Evolutionary conservation across 345 rosid species (phyloP), one percentile per base, ranked within the genome.

Genomic region (Salix suchowensis): DNA sequence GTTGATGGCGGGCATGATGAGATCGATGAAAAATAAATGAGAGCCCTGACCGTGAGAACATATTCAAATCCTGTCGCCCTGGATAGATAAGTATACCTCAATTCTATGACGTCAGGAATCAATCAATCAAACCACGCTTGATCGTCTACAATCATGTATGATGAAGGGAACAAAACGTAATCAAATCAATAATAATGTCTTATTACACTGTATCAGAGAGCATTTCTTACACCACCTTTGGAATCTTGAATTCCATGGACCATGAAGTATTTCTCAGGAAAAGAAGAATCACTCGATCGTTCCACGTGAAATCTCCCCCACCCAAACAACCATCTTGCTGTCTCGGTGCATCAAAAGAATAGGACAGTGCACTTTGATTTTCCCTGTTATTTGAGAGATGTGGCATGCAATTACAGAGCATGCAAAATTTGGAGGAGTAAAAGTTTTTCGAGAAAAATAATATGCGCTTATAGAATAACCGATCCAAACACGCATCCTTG

Each of bases 381-480:
- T n/a, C 10, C 7, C 62, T 39, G 58, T 26, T 39, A 16, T 28
- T 26, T 65, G 3, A 70, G 58, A 61, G 62, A 42, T 32, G 4
- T 42, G 52, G 71, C 74, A 74, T 61, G 52, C 81, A 10, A 55
- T 66, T 65, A 15, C 12, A 6, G 46, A 77, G 65, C 78, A 30
- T 68, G 70, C 55, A 78, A 66, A 73, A 58, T 72, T 52, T 48
- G 60, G 5, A 72, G 46, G 61, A 37, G 1, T 1, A 40, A 52
- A 50, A 30, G 28, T 61, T 10, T 54, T 28, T 7, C 32, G 2
- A 23, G 34, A 15, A 24, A 40, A 39, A 76, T 76, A 34, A 26
- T 48, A 61, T 36, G 64, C 50, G 16, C 68, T 44, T 21, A 46
- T 37, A 58, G 11, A 19, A 44, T 9, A 65, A 39, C 40, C 13